A percentile compares a stretch with the other conserved stretches of the same genome.
Conservation (phyloP, 768 basidiomycete species). For the Postia placenta region DNA sequence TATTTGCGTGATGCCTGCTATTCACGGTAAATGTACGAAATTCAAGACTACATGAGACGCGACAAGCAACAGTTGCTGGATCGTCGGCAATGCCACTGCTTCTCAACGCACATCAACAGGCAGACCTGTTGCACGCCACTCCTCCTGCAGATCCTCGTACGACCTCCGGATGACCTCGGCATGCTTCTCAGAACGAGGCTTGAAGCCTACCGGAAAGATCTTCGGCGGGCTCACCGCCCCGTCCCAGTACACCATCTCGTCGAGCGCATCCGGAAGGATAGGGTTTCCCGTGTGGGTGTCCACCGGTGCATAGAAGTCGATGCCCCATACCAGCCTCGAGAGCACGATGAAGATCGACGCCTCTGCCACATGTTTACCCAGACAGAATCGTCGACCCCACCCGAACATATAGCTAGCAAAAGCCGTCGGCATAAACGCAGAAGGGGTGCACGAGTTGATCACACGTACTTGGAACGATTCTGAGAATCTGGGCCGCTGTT, state of each 20-base stretch:
- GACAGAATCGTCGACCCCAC: constrained; percentile 15
- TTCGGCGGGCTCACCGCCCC: background rate
- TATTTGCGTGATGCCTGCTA: too few species aligned
- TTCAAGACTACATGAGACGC: too few species aligned
- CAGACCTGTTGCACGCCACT: constrained; percentile 1
- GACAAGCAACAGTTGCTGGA: too few species aligned
- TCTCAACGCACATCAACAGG: constrained; percentile 1
- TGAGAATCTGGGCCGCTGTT: constrained; percentile 8
- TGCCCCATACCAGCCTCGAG: constrained; percentile 4
- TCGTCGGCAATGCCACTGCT: too few species aligned
- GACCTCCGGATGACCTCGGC: background rate
- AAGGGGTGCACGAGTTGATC: background rate
- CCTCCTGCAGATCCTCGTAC: constrained; percentile 2
- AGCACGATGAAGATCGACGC: constrained; percentile 12
- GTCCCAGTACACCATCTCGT: background rate
- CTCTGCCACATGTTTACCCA: constrained; percentile 14
- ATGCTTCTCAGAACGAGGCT: background rate
- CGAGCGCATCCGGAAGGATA: background rate
- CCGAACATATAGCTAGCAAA: constrained; percentile 13
- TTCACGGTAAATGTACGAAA: too few species aligned
- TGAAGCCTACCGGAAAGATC: background rate
- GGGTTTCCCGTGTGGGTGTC: constrained; percentile 2
- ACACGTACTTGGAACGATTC: constrained; percentile 8
- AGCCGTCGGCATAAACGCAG: background rate
- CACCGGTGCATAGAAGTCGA: constrained; percentile 12